Evolutionary conservation across 768 basidiomycete species (phyloP), one percentile per base, ranked within the genome.

Genomic region (Epithele typhae): DNA sequence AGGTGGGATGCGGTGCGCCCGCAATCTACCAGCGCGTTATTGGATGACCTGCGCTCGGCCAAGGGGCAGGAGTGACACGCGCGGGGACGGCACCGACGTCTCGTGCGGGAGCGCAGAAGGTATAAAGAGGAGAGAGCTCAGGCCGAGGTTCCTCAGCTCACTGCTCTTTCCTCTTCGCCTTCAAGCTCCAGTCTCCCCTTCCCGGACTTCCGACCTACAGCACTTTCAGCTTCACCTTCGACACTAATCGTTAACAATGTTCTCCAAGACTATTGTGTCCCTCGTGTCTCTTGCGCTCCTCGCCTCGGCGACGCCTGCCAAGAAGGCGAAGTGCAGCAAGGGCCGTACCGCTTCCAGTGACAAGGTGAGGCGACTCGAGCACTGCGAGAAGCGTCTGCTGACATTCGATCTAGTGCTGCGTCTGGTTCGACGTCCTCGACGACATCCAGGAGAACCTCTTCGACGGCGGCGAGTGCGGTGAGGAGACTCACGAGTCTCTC

Each of bases 391-490:
- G n/a, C n/a, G n/a, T n/a, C n/a, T n/a, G n/a, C n/a, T n/a, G 24
- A 11, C 11, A 12, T 3, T 4, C 14, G 7, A n/a, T 25, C n/a
- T n/a, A 46, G 45, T 46, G 45, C 37, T 46, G 45, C 45, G 30
- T 46, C 30, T 46, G 45, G 45, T 69, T 70, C 57, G 68, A 70
- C 33, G 58, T 73, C 38, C 52, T 70, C 5, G 66, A 68, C 23
- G 69, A 71, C 46, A 54, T 71, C 36, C 71, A 71, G 46, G 49
- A 50, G 17, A 66, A 69, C 49, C 52, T 72, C 22, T 66, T 67
- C 43, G 66, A 67, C 40, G 61, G 59, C 36, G 61, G 59, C 21
- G 57, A 66, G 36, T 69, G 70, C 52, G 68, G 68, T 43, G 65
- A 66, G 52, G 62, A 64, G 46, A 63, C 61, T 23, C 62, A 64